A percentile compares a stretch with the other conserved stretches of the same genome.
Conservation (phyloP, 306 rosid species). For the Castanea sativa region DNA sequence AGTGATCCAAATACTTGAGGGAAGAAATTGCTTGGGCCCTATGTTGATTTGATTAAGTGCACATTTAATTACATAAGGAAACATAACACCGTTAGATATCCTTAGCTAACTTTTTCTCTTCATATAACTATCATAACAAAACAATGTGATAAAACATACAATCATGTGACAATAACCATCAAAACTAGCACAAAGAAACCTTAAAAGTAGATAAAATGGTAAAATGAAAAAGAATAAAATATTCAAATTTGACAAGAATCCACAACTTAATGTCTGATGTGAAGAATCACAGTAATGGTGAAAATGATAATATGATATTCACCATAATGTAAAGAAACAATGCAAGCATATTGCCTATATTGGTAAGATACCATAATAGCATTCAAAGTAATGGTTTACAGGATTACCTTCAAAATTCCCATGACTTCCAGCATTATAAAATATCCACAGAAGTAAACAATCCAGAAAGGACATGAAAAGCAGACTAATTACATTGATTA, state of each 20-base stretch:
- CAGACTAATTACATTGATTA: slow-evolving; percentile 64
- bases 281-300: neutral
- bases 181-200: neutral
- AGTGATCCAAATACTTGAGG: too few relatives aligned
- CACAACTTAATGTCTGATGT: neutral
- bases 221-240: neutral
- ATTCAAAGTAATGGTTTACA: neutral
- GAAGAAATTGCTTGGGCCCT: too few relatives aligned
- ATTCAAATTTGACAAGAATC: neutral
- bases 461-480: slow-evolving; percentile 5
- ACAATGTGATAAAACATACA: neutral
- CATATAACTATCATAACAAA: neutral
- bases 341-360: neutral
- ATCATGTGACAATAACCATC: neutral
- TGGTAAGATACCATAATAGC: neutral
- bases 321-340: neutral
- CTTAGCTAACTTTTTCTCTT: neutral
- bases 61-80: neutral
- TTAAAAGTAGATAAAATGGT: neutral
- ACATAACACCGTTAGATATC: neutral
- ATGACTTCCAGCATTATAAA: neutral
- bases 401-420: neutral
- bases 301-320: neutral
- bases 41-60: too few relatives aligned
- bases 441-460: neutral